Conservation (phyloP, 352 stramenopile genomes). For the Pythium rhizo-oryzae region DNA sequence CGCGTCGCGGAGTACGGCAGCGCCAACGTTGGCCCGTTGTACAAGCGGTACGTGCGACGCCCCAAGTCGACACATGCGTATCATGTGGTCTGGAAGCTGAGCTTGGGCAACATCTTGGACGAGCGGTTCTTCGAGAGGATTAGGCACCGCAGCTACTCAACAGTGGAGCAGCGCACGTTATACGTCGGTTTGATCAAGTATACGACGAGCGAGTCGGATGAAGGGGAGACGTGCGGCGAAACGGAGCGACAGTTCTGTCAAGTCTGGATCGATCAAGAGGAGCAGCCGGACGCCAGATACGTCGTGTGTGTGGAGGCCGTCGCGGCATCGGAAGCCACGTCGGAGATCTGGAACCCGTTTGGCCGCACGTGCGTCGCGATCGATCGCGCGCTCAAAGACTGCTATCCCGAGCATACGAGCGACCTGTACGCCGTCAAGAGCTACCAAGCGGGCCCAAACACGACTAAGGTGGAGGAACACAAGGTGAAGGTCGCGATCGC, state of each 20-base stretch:
- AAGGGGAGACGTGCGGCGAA: not conserved
- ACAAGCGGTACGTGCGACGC: not conserved
- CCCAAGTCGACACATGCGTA: not conserved
- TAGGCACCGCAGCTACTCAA: not conserved
- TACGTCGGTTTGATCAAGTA: constrained; percentile 12
- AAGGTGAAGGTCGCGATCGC: no score
- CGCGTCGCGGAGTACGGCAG: not conserved
- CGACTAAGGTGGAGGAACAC: no score
- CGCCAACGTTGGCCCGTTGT: not conserved
- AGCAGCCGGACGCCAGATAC: constrained; percentile 1
- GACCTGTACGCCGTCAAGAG: no score
- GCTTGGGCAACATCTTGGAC: not conserved
- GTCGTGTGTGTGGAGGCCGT: constrained; percentile 6
- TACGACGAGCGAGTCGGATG: not conserved
- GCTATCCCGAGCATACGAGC: no score
- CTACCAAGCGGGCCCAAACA: no score
- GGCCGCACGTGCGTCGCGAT: not conserved
- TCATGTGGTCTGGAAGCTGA: constrained; percentile 4
- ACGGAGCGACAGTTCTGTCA: constrained; percentile 7
- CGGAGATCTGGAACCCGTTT: not conserved
- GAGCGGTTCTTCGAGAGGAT: constrained; percentile 3
- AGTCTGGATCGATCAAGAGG: constrained; percentile 11
- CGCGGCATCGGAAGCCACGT: not conserved
- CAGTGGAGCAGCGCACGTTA: not conserved
- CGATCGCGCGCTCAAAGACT: no score